Conservation (phyloP, 768 basidiomycete genomes). For the Roridomyces roridus region DNA sequence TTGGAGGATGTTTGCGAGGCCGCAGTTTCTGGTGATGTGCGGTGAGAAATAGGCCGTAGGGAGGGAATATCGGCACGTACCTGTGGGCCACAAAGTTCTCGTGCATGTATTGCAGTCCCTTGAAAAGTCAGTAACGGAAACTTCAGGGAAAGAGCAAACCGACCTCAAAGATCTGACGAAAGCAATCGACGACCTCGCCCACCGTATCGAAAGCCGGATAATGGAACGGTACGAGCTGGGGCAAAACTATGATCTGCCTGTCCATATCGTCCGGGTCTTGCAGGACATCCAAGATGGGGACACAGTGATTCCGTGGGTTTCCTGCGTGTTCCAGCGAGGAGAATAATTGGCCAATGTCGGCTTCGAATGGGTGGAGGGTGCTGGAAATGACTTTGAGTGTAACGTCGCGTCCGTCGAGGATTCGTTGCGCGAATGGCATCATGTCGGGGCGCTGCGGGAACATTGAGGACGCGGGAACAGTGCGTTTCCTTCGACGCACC, state of each 20-base stretch:
- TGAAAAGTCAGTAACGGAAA: background rate
- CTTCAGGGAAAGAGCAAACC: background rate
- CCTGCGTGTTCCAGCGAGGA: background rate
- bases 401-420: background rate
- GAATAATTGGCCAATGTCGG: background rate
- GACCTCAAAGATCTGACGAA: slow-evolving; percentile 4
- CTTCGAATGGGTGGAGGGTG: background rate
- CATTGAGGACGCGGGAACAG: no score
- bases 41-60: background rate
- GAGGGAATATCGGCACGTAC: background rate
- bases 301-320: background rate
- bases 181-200: slow-evolving; percentile 3
- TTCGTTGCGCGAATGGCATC: no score
- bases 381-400: background rate
- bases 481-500: no score
- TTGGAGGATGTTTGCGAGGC: background rate
- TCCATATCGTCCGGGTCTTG: background rate
- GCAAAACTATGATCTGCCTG: slow-evolving; percentile 9
- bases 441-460: no score
- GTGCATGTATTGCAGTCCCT: slow-evolving; percentile 6
- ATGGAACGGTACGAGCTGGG: background rate
- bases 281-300: slow-evolving; percentile 2
- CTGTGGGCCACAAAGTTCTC: slow-evolving; percentile 9
- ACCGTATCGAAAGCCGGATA: background rate
- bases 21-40: background rate